phyloP scores from a whole-genome alignment of 495 filamentous ascomycete species.

The Aspergillus olivimuriae region DNA sequence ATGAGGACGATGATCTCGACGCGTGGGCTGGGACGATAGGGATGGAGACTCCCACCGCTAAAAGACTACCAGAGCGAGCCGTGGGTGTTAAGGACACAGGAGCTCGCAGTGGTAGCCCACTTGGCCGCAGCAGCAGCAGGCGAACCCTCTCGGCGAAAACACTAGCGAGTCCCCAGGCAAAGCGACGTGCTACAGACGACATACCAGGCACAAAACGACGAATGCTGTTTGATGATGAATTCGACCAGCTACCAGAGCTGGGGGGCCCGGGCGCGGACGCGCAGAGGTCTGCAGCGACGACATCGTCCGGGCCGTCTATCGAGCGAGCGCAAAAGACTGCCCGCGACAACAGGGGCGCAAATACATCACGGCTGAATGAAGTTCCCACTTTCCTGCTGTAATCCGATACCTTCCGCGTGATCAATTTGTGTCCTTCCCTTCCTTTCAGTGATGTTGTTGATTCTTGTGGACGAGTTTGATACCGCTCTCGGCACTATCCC shows the following conservation, averaged over 20 bases:
- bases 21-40: too few relatives aligned
- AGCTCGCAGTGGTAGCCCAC: too few relatives aligned
- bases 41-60: too few relatives aligned
- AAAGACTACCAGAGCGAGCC: too few relatives aligned
- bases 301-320: slow-evolving; percentile 9
- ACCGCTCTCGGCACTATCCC: too few relatives aligned
- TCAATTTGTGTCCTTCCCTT: background rate
- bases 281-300: slow-evolving; percentile 3
- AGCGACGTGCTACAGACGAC: too few relatives aligned
- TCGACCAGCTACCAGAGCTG: slow-evolving; percentile 36
- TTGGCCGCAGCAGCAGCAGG: too few relatives aligned
- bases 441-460: background rate
- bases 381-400: slow-evolving; percentile 44
- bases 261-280: slow-evolving; percentile 15
- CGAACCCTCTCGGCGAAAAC: too few relatives aligned
- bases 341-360: slow-evolving; percentile 15
- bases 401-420: slow-evolving; percentile 1
- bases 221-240: slow-evolving; percentile 38
- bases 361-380: slow-evolving; percentile 33
- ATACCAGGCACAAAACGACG: slow-evolving; percentile 18
- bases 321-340: slow-evolving; percentile 5
- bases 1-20: slow-evolving; percentile 38
- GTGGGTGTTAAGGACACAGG: too few relatives aligned
- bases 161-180: too few relatives aligned
- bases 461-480: too few relatives aligned